Conservation (phyloP, 352 stramenopile species). For the Peronospora farinosa region DNA sequence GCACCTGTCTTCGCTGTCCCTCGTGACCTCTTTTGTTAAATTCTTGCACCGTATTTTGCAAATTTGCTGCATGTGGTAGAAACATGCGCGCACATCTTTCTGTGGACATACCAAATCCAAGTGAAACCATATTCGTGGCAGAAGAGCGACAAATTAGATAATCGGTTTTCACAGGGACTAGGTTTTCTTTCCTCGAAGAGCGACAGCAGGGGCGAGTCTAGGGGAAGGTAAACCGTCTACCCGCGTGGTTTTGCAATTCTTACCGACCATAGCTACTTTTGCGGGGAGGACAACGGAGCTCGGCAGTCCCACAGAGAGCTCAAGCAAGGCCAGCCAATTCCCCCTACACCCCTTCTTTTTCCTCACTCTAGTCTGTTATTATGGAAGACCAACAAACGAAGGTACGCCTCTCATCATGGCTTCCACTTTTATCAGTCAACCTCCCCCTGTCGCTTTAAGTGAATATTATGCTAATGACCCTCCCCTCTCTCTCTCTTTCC, state of each 20-base stretch:
- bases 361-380: not conserved
- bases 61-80: constrained; percentile 7
- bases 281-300: constrained; percentile 19
- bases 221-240: constrained; percentile 11
- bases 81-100: constrained; percentile 17
- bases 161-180: constrained; percentile 22
- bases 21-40: not conserved
- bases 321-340: not conserved
- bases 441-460: constrained; percentile 6
- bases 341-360: not conserved
- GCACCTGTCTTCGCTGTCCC: constrained; percentile 12
- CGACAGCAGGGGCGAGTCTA: constrained; percentile 13
- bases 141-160: constrained; percentile 1
- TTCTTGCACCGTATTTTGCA: constrained; percentile 12
- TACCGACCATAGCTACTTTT: constrained; percentile 34
- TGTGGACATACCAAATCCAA: constrained; percentile 16
- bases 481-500: not conserved
- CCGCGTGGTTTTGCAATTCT: constrained; percentile 15
- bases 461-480: not conserved
- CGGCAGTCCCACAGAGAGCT: not conserved
- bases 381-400: constrained; percentile 50
- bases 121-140: constrained; percentile 15
- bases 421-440: too few species aligned
- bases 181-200: constrained; percentile 25
- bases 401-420: constrained; percentile 12